Percentiles rank a stretch among this genome's conserved stretches.
Evolutionary conservation across 2,329 filamentous ascomycete species (phyloP).

Genomic region (Aspergillus sp.): DNA sequence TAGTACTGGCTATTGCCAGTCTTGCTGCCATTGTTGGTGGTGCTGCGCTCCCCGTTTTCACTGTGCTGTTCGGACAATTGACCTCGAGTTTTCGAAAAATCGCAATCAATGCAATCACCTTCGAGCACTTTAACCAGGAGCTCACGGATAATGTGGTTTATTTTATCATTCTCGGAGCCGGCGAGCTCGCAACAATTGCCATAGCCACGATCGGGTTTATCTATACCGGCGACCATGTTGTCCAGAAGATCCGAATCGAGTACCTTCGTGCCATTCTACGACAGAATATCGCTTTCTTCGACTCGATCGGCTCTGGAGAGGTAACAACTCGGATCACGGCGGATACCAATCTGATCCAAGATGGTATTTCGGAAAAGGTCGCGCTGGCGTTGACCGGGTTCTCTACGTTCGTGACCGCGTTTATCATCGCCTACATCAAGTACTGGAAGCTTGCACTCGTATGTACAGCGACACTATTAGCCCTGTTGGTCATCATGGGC

Average conservation of each 20-base stretch:
- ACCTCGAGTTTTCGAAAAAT: constrained; percentile 64
- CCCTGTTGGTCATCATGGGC: constrained; percentile 68
- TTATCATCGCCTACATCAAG: constrained; percentile 79
- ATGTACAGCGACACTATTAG: constrained; percentile 67
- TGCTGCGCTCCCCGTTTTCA: constrained; percentile 69
- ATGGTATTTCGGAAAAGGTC: constrained; percentile 85
- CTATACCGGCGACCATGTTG: constrained; percentile 71
- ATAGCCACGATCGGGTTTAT: constrained; percentile 80
- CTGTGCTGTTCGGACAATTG: constrained; percentile 66
- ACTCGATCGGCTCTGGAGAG: constrained; percentile 82
- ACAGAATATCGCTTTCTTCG: constrained; percentile 85
- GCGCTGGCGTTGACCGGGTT: constrained; percentile 66
- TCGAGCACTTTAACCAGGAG: constrained; percentile 51
- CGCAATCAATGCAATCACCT: constrained; percentile 44
- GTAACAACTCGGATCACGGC: constrained; percentile 87
- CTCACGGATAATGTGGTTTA: constrained; percentile 63
- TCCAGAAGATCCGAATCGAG: constrained; percentile 65
- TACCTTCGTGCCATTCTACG: constrained; percentile 75
- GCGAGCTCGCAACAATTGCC: constrained; percentile 67
- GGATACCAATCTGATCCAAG: constrained; percentile 83
- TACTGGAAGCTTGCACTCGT: constrained; percentile 92
- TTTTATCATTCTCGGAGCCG: constrained; percentile 74
- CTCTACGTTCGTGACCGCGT: constrained; percentile 76
- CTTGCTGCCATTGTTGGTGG: constrained; percentile 63
- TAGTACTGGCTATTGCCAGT: constrained; percentile 53